Base-by-base conservation (phyloP, 2,329 filamentous ascomycete species). In the Ophiostoma ips region DNA sequence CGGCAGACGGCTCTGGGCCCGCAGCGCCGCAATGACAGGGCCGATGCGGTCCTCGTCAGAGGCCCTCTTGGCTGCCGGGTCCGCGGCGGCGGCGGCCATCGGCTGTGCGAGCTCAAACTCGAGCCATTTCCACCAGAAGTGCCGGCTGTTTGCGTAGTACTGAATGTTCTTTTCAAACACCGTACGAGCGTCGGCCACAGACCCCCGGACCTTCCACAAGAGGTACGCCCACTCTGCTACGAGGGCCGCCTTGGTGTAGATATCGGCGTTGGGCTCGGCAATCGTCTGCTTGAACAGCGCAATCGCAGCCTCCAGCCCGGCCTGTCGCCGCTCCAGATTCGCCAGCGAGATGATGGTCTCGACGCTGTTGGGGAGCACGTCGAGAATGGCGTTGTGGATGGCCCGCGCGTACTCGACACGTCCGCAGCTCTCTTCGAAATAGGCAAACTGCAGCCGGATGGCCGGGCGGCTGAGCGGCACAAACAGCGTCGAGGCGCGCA, bases 111-210 rank as follows among this genome's bases (percentile, higher is more conserved):
- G 71, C 68, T 98, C 92, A 61, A 98, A 95, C 52, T 83, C 72
- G 50, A 96, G 76, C 72, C 88, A 96, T 60, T 79, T 85, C 58
- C 81, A 73, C 90, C 92, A 98, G 71, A 96, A 96, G 40, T 85
- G 72, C 33, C 81, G 77, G 64, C 88, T 95, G 61, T 92, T 86
- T 2, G 82, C 73, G 62, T 94, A 95, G 72, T 81, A 87, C 61
- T 88, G 81, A 50, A 84, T 75, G 58, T 95, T 90, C 65, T 83
- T 84, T 54, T 80, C 69, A 68, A 90, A 96, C 1, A 95, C 78
- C 49, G 83, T 77, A 28, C 92, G 84, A 36, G 89, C 89, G 59
- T 90, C 87, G 10, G 87, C 82, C 1, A 79, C 71, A 0, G 81
- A 83, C 15, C 86, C 85, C 69, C 90, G 89, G 62, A 83, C 78